Percentiles rank a stretch among this genome's conserved stretches.
Evolutionary conservation across 2,329 filamentous ascomycete species (phyloP).

Genomic region (Parastagonospora nodorum): DNA sequence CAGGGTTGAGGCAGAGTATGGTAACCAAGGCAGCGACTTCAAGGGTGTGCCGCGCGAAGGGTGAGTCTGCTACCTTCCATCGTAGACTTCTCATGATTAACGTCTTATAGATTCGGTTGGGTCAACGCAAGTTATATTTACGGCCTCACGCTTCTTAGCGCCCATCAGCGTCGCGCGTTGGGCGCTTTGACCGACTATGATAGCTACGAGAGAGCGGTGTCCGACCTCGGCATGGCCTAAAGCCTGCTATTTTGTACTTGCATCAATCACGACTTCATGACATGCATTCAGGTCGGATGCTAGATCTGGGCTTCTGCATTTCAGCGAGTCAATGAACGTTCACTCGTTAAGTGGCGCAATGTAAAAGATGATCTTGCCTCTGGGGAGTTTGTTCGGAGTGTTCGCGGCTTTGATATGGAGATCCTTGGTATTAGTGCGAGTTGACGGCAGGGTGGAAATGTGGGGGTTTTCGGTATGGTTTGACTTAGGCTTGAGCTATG

Average conservation of each 20-base stretch:
- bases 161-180: constrained; percentile 86
- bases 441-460: too few relatives aligned
- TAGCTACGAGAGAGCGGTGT: constrained; percentile 72
- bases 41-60: constrained; percentile 95
- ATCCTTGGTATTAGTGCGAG: too few relatives aligned
- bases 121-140: constrained; percentile 98
- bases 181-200: constrained; percentile 88
- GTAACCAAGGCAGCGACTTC: constrained; percentile 94
- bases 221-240: constrained; percentile 39
- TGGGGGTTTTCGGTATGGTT: neutral
- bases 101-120: constrained; percentile 80
- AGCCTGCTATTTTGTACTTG: neutral
- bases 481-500: neutral
- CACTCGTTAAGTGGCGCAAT: neutral
- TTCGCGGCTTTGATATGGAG: neutral
- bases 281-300: constrained; percentile 3
- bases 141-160: constrained; percentile 84
- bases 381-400: neutral
- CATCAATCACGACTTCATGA: constrained; percentile 9
- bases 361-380: neutral
- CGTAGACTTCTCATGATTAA: constrained; percentile 25
- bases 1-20: constrained; percentile 94
- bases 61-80: constrained; percentile 60
- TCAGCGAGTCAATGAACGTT: neutral
- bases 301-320: constrained; percentile 4